Conservation (phyloP, 345 rosid species). For the Rhizophora apiculata region DNA sequence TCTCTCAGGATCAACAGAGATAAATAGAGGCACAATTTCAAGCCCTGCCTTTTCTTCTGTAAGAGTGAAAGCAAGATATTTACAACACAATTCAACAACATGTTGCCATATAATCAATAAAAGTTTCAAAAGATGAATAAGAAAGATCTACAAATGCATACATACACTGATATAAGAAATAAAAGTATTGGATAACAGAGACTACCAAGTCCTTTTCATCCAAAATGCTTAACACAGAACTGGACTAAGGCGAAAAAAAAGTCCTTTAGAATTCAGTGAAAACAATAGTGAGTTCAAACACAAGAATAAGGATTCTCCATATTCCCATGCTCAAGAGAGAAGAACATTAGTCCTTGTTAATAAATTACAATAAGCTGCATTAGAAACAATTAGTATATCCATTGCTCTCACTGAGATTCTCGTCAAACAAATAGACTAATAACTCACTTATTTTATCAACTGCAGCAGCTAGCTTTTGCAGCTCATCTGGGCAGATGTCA, state of each 20-base stretch:
- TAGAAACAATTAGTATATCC: neutral
- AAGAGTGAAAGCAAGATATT: conserved; percentile 14
- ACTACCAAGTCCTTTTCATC: no score
- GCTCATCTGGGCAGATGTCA: conserved; percentile 96
- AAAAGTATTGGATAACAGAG: no score
- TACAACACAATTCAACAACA: neutral
- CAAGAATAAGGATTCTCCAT: neutral
- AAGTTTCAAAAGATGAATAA: no score
- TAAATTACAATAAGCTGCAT: neutral
- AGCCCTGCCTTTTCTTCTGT: conserved; percentile 71
- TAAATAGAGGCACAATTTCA: conserved; percentile 75
- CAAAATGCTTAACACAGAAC: neutral
- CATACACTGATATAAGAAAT: no score
- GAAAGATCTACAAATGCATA: no score
- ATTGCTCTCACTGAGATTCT: neutral
- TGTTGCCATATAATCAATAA: neutral
- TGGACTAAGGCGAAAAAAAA: neutral
- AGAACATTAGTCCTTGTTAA: neutral
- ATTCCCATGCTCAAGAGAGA: neutral
- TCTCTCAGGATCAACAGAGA: conserved; percentile 96
- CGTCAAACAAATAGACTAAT: neutral
- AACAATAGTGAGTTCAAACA: neutral
- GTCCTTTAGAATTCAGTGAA: neutral
- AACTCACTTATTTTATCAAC: conserved; percentile 88
- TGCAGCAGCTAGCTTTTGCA: conserved; percentile 74